Conservation (phyloP, 257 asterid genomes). For the Marsdenia floribunda region DNA sequence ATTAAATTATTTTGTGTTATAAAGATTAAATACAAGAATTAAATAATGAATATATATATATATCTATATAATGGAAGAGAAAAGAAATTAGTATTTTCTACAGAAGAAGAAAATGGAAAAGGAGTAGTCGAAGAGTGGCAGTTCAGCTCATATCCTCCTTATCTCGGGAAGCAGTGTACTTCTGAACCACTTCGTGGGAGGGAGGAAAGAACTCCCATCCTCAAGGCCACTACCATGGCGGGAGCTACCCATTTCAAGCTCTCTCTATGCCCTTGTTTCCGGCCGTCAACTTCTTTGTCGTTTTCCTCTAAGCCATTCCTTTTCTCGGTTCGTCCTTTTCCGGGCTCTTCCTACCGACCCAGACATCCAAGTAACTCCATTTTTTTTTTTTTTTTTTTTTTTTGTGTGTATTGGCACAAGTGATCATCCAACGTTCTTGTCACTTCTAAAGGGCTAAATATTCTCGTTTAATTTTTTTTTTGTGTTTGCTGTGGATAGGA, state of each 20-base stretch:
- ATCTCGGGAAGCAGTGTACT: not conserved
- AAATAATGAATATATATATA: too few species aligned
- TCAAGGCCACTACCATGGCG: constrained; percentile 37
- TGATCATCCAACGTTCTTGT: not conserved
- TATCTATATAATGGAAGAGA: too few species aligned
- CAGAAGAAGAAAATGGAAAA: too few species aligned
- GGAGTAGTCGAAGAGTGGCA: not conserved
- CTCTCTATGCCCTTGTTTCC: constrained; percentile 33
- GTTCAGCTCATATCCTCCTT: not conserved
- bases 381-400: not conserved
- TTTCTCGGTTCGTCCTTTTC: constrained; percentile 29
- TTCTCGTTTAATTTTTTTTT: not conserved
- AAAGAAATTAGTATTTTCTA: too few species aligned
- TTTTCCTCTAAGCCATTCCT: constrained; percentile 23
- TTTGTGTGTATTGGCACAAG: too few species aligned
- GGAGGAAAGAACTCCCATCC: not conserved
- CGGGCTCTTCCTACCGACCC: constrained; percentile 28
- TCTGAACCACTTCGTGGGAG: not conserved
- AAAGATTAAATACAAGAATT: too few species aligned
- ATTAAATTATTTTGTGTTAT: too few species aligned
- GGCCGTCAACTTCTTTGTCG: constrained; percentile 32
- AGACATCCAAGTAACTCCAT: constrained; percentile 48
- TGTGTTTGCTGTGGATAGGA: constrained; percentile 26
- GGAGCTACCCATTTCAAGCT: constrained; percentile 49
- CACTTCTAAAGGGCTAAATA: not conserved